Evolutionary conservation across 805 yeast genomes (phyloP), one percentile per base, ranked within the genome.

Genomic region (Ogataea pilisensis): DNA sequence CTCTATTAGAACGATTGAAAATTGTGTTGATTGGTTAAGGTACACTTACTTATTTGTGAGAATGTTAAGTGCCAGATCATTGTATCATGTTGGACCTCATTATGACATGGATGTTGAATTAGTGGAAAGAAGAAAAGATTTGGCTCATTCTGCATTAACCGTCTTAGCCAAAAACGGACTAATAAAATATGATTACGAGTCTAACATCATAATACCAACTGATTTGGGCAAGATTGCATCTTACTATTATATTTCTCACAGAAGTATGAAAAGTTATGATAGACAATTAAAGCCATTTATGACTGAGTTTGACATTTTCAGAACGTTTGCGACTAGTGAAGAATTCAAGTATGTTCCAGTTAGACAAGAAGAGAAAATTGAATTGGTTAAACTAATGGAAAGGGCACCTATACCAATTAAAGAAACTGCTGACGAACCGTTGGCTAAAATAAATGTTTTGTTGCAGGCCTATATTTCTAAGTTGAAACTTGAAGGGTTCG

Each of bases 401-500:
- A 73, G 73, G 33, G 82, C 88, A 2, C 99, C 99, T 0, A 77
- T 91, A 28, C 98, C 99, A 0, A 73, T 93, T 21, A 80, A 77
- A 51, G 96, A 87, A 47, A 63, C 73, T 4, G 64, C 80, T 0
- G 78, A 73, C 34, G 91, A 87, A 43, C 81, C 90, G 0, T 58
- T 77, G 14, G 84, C 95, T 0, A 93, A 93, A 58, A 75, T 86
- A 17, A 88, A 82, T 49, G 77, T 88, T 7, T 61, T 93, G 28
- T 64, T 93, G 11, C 99, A 93, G 56, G 76, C 96, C 0, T 88
- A 85, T 53, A 85, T 93, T n/a, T 85, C 96, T 1, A 64, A 81
- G 28, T 65, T 90, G 19, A 66, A 70, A 8, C 66, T 93, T 14
- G 93, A 85, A 1, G 98, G 98, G 0, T 86, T 87, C 65, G 96